These are phyloP conservation scores for Dioscorea dumetorum DNA, from an alignment of 106 monocot species.

Conservation along the genomic window DNA sequence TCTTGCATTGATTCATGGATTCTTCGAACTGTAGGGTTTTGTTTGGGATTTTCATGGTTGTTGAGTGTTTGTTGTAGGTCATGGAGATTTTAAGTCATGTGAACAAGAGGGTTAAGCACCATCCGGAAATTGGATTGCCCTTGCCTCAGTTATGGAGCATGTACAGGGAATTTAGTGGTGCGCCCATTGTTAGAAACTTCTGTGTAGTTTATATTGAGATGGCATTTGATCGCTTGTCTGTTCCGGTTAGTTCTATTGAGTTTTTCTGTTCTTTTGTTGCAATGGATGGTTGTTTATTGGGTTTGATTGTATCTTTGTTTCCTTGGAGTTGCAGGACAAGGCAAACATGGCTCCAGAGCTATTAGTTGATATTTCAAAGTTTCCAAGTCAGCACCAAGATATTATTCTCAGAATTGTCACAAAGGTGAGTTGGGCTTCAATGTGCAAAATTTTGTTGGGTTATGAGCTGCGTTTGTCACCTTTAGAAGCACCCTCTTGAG, in stretches of 20 bases:
- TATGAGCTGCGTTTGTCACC: no score
- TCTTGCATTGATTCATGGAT: background rate
- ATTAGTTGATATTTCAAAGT: slow-evolving; percentile 36
- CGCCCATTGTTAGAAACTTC: slow-evolving; percentile 81
- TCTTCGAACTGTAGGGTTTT: background rate
- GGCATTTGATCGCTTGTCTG: slow-evolving; percentile 76
- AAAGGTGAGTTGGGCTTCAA: slow-evolving; percentile 35
- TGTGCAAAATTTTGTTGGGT: no score
- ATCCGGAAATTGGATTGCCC: slow-evolving; percentile 62
- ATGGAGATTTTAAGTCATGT: slow-evolving; percentile 90
- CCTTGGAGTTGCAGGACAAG: slow-evolving; percentile 51
- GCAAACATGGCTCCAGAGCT: slow-evolving; percentile 65
- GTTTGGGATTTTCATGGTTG: background rate
- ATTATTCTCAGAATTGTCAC: slow-evolving; percentile 74
- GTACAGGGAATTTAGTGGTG: slow-evolving; percentile 47
- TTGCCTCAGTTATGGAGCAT: slow-evolving; percentile 71
- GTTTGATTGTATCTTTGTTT: background rate
- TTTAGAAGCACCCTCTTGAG: no score
- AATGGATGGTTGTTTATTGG: no score
- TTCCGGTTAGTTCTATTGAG: slow-evolving; percentile 32
- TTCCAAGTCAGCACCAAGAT: slow-evolving; percentile 76
- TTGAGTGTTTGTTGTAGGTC: slow-evolving; percentile 32
- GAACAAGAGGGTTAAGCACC: slow-evolving; percentile 93
- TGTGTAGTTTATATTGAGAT: slow-evolving; percentile 93
- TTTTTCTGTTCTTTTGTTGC: background rate